Evolutionary conservation across 2,329 filamentous ascomycete genomes (phyloP).

Genomic region (Daldinia sp.): DNA sequence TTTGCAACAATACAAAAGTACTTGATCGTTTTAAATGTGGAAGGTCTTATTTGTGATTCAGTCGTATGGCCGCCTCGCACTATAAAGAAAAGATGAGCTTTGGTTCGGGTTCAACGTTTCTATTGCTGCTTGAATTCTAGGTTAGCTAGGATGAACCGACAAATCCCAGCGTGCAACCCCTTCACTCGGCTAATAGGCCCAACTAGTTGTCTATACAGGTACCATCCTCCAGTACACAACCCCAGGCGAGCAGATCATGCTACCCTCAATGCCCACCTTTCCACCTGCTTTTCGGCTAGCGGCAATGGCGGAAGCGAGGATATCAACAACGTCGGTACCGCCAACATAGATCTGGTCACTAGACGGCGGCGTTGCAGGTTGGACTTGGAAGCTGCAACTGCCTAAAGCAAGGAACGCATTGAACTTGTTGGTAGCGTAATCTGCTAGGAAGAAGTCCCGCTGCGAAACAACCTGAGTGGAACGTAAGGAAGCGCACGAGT

Average conservation of each 20-base stretch:
- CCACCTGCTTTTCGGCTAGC: slow-evolving; percentile 9
- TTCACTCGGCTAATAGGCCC: neutral
- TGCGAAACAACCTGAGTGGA: neutral
- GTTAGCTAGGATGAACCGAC: neutral
- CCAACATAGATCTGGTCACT: slow-evolving; percentile 37
- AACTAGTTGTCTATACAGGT: slow-evolving; percentile 8
- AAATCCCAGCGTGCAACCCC: neutral
- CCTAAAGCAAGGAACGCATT: slow-evolving; percentile 29
- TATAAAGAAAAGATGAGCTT: neutral
- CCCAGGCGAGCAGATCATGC: slow-evolving; percentile 34
- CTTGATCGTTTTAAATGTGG: slow-evolving; percentile 38
- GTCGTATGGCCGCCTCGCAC: neutral
- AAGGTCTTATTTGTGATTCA: neutral
- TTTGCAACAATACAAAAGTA: slow-evolving; percentile 43
- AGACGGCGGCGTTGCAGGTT: slow-evolving; percentile 29
- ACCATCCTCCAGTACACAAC: slow-evolving; percentile 34
- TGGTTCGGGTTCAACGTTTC: neutral
- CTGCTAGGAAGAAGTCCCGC: slow-evolving; percentile 35
- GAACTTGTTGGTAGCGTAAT: slow-evolving; percentile 26
- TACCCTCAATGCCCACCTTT: slow-evolving; percentile 25
- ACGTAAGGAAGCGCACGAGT: slow-evolving; percentile 18
- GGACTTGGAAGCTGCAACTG: slow-evolving; percentile 32
- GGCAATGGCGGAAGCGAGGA: slow-evolving; percentile 24
- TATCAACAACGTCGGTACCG: slow-evolving; percentile 31
- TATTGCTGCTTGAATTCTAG: neutral